Base-by-base conservation (phyloP, 305 asterid genomes). In the Stenogyne calaminthoides region DNA sequence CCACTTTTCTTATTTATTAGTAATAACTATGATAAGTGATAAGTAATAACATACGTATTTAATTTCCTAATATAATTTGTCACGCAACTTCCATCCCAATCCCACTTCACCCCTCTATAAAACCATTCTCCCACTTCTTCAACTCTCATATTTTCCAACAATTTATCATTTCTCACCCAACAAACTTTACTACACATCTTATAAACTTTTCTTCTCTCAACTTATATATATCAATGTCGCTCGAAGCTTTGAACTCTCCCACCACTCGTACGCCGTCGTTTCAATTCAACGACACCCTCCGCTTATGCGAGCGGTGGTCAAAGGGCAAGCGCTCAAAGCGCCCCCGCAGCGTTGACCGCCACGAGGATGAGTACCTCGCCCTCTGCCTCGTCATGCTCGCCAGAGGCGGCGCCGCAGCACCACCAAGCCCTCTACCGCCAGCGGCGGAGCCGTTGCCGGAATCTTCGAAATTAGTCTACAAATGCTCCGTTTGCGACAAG, bases 71-170 rank as follows among this genome's bases (percentile, higher is more conserved):
- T 88, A 75, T n/a, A n/a, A n/a, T 87, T 83, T 78, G 76, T 71
- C 85, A 80, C 82, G 97, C 89, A 89, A 81, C 95, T 89, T 89
- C 96, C 79, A 46, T n/a, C n/a, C n/a, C n/a, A n/a, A n/a, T n/a
- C n/a, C 34, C n/a, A 14, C 49, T 11, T 0, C 3, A 25, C 29
- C 22, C 40, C 20, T 20, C 9, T 5, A 20, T 25, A 29, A 1
- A 5, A 7, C 37, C 11, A 27, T 15, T 54, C 11, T 73, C 63
- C 80, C 80, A 25, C n/a, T 69, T 54, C 0, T 75, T 60, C 74
- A 49, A 36, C 9, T 25, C 67, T 51, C 66, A 75, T 66, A 67
- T 57, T 70, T 57, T 14, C 20, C 70, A 62, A 58, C 68, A 51
- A 32, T 11, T 64, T 34, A 51, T 29, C 64, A n/a, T n/a, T n/a